These are phyloP conservation scores for Ogataea trehalophila DNA, from an alignment of 805 yeast species.

Conservation along the genomic window DNA sequence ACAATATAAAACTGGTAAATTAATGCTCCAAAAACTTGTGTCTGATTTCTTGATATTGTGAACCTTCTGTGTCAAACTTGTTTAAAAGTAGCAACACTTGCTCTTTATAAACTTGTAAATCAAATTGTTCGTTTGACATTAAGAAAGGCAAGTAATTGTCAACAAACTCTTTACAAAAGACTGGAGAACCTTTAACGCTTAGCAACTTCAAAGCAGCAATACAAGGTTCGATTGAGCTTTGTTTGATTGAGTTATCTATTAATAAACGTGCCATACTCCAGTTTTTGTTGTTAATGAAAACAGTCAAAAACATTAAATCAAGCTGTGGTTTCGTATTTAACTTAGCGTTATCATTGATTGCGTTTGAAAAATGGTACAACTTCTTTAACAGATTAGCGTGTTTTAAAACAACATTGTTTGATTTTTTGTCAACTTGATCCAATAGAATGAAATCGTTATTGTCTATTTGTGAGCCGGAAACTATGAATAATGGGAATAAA, in stretches of 20 bases:
- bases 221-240: slow-evolving; percentile 12
- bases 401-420: slow-evolving; percentile 3
- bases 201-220: slow-evolving; percentile 7
- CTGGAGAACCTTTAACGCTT: slow-evolving; percentile 5
- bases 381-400: slow-evolving; percentile 12
- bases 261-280: slow-evolving; percentile 13
- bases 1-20: background rate
- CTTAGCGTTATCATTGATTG: slow-evolving; percentile 6
- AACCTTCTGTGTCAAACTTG: slow-evolving; percentile 5
- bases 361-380: slow-evolving; percentile 10
- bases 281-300: slow-evolving; percentile 14
- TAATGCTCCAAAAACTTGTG: background rate
- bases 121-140: slow-evolving; percentile 5
- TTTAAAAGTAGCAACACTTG: slow-evolving; percentile 1
- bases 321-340: slow-evolving; percentile 7
- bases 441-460: slow-evolving; percentile 18
- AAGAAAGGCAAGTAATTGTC: slow-evolving; percentile 14
- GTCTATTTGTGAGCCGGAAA: slow-evolving; percentile 26
- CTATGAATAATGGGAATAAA: slow-evolving; percentile 22
- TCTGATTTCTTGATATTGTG: slow-evolving; percentile 4
- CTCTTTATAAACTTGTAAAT: background rate
- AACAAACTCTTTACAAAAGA: slow-evolving; percentile 9
- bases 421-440: background rate
- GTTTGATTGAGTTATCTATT: slow-evolving; percentile 10
- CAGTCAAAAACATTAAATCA: slow-evolving; percentile 13